A percentile compares a stretch with the other conserved stretches of the same genome.
Conservation (phyloP, 2,329 filamentous ascomycete genomes). For the Alternaria panax region DNA sequence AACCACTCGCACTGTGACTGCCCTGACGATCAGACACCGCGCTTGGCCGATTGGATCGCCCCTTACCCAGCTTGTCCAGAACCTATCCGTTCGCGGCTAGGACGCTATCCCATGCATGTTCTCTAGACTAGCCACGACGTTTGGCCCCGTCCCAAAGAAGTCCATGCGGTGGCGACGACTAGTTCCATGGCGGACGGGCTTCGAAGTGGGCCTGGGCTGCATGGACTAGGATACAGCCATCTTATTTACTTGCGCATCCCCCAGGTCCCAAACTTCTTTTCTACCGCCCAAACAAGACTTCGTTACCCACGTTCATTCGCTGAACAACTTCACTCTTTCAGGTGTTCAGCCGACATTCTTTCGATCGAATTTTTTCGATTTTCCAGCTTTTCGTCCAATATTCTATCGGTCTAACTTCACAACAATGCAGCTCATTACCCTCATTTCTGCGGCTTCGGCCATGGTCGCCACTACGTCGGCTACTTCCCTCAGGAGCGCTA, state of each 20-base stretch:
- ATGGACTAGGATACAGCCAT: slow-evolving; percentile 37
- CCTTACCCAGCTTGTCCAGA: slow-evolving; percentile 29
- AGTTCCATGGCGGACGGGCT: slow-evolving; percentile 41
- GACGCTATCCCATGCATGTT: slow-evolving; percentile 35
- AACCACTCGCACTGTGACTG: slow-evolving; percentile 26
- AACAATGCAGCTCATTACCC: slow-evolving; percentile 46
- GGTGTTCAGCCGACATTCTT: slow-evolving; percentile 49
- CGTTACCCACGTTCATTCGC: slow-evolving; percentile 47
- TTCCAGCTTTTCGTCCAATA: slow-evolving; percentile 24
- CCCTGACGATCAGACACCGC: slow-evolving; percentile 45
- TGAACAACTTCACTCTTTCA: slow-evolving; percentile 53
- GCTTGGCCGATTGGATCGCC: slow-evolving; percentile 38
- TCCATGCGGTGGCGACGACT: slow-evolving; percentile 45
- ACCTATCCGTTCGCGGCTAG: slow-evolving; percentile 31
- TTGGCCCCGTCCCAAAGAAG: slow-evolving; percentile 42
- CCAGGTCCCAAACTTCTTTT: slow-evolving; percentile 34
- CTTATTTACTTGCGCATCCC: slow-evolving; percentile 48
- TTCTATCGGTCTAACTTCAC: slow-evolving; percentile 20
- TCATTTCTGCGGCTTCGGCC: slow-evolving; percentile 39
- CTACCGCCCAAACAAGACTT: slow-evolving; percentile 50
- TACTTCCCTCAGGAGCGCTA: slow-evolving; percentile 22
- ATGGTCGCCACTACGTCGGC: slow-evolving; percentile 39
- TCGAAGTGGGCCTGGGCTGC: slow-evolving; percentile 38
- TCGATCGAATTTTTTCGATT: slow-evolving; percentile 32
- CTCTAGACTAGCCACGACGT: slow-evolving; percentile 44